Conservation (phyloP, 257 asterid genomes). For the Marsdenia floribunda region DNA sequence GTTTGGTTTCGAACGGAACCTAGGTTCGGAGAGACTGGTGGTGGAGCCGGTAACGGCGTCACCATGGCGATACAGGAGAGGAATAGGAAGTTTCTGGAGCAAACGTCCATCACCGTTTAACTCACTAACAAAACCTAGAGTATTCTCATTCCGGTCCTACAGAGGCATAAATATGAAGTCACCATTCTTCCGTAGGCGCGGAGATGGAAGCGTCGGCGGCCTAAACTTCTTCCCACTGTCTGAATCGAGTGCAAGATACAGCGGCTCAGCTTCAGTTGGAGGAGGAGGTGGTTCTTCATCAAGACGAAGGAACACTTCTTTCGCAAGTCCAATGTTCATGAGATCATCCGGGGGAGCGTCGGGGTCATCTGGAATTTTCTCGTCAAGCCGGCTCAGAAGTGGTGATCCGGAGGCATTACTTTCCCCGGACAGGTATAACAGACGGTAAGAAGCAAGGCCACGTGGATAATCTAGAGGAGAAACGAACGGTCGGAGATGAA, state of each 20-base stretch:
- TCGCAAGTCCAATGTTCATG: conserved; percentile 90
- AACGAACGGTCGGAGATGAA: conserved; percentile 10
- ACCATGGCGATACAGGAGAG: conserved; percentile 77
- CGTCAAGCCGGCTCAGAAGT: conserved; percentile 87
- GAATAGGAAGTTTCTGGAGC: conserved; percentile 58
- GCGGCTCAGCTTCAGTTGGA: conserved; percentile 34
- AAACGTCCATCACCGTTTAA: conserved; percentile 82
- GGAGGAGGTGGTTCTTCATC: conserved; percentile 57
- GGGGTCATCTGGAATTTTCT: conserved; percentile 36
- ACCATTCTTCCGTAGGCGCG: conserved; percentile 79
- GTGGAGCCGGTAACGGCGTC: conserved; percentile 75
- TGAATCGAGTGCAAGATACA: conserved; percentile 61
- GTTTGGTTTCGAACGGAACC: conserved; percentile 79
- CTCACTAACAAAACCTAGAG: conserved; percentile 59
- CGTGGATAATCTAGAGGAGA: conserved; percentile 35
- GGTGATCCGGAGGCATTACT: conserved; percentile 96
- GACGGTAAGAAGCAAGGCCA: conserved; percentile 57
- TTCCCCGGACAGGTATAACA: conserved; percentile 80
- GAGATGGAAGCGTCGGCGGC: conserved; percentile 27
- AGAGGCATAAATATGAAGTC: conserved; percentile 73
- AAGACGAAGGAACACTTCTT: conserved; percentile 61
- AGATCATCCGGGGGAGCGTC: conserved; percentile 38
- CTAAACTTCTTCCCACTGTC: conserved; percentile 65
- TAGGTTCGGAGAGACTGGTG: conserved; percentile 72
- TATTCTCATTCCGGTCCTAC: conserved; percentile 75